A percentile compares a stretch with the other conserved stretches of the same genome.
Conservation (phyloP, 106 monocot species). For the Platanthera zijinensis region DNA sequence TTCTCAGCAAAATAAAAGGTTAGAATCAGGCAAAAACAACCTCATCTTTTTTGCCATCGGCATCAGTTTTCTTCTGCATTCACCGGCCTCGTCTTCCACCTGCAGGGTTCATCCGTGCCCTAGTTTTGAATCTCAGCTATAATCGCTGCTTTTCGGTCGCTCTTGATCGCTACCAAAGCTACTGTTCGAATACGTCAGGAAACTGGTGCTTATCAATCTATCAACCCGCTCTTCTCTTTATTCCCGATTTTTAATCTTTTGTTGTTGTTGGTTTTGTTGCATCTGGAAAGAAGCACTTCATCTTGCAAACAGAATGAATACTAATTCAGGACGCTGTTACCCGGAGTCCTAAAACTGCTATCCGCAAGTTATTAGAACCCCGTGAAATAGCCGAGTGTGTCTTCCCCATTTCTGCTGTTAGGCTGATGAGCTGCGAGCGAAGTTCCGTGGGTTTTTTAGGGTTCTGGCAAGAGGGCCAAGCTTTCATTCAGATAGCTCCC, state of each 20-base stretch:
- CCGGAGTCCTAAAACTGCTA: too few species aligned
- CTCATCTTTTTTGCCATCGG: background rate
- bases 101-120: slow-evolving; percentile 4
- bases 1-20: slow-evolving; percentile 8
- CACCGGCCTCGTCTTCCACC: background rate
- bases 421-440: too few species aligned
- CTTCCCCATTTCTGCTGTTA: too few species aligned
- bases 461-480: too few species aligned
- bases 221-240: background rate
- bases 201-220: background rate
- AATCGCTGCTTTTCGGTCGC: slow-evolving; percentile 3
- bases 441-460: too few species aligned
- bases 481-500: too few species aligned
- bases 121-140: background rate
- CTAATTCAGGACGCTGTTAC: too few species aligned
- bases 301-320: background rate
- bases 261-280: background rate
- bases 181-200: background rate
- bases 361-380: too few species aligned
- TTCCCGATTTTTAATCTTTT: background rate
- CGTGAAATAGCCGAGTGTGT: too few species aligned
- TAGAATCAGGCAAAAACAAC: background rate
- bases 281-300: background rate
- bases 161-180: slow-evolving; percentile 4
- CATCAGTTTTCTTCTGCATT: background rate